Base-by-base conservation (phyloP, 176 grass and related monocot species). In the Saccharum spontaneum region DNA sequence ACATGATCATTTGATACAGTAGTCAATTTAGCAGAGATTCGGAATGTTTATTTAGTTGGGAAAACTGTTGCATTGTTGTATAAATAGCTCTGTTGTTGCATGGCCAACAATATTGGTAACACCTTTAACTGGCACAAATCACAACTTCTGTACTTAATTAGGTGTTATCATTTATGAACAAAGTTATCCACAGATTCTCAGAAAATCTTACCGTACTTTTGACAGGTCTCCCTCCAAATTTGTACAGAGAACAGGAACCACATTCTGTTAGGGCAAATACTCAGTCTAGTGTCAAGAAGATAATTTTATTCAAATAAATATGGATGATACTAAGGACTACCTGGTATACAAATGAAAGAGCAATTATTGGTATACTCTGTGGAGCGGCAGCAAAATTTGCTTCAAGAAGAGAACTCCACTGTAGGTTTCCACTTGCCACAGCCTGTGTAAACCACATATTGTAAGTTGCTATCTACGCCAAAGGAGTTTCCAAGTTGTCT, bases 341-440 rank as follows among this genome's bases (percentile, higher is more conserved):
- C 85, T 98, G 95, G 79, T 98, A 98, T 88, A 98, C 95, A 77
- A 98, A 98, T 67, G 95, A 86, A 80, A 98, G 92, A 71, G 90
- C 90, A 81, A 98, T 90, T 87, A 98, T 94, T 26, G 95, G 95
- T 93, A 98, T 86, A 79, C 95, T 98, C 90, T 91, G 85, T 43
- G 95, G 95, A 76, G 90, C 86, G 36, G 92, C 95, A 67, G 94
- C 82, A 48, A 92, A 67, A 88, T 93, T 87, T 7, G 87, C 82
- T 85, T 94, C 87, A 77, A 93, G 85, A 89, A 98, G 92, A 62
- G 90, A 93, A 75, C 73, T 86, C 95, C 95, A 94, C 44, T 93
- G 89, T 82, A 98, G 83, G 68, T 88, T 84, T 77, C 90, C 90
- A 49, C 88, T 86, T 76, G 92, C 87, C 63, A 93, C 89, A 71